These are phyloP conservation scores for Lumnitzera littorea DNA, from an alignment of 345 rosid species.

Conservation along the genomic window DNA sequence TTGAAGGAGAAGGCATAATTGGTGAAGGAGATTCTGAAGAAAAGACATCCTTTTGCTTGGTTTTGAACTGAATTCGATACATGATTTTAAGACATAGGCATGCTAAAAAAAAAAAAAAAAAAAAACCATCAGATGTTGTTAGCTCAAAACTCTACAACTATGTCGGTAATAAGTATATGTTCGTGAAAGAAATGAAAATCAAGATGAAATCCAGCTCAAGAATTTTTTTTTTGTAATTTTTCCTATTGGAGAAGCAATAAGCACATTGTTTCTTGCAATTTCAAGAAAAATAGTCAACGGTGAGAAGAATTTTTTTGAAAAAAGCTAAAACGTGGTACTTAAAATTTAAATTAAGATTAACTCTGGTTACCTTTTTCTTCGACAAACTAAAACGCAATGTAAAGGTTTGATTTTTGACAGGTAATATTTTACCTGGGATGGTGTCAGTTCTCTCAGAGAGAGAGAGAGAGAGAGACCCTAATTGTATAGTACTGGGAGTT, in stretches of 20 bases:
- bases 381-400: no score
- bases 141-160: conserved; percentile 2
- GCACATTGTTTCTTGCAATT: conserved; percentile 22
- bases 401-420: no score
- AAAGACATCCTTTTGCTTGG: conserved; percentile 19
- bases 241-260: conserved; percentile 18
- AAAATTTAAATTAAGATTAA: no score
- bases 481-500: no score
- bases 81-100: conserved; percentile 26
- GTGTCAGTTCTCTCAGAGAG: no score
- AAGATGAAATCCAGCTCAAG: conserved; percentile 22
- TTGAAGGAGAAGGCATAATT: conserved; percentile 25
- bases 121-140: neutral
- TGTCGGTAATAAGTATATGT: neutral
- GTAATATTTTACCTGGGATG: no score
- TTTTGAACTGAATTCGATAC: conserved; percentile 27
- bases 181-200: no score
- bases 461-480: no score
- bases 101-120: conserved; percentile 22
- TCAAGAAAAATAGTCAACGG: conserved; percentile 16
- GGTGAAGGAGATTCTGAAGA: conserved; percentile 16
- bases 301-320: conserved; percentile 9
- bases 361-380: no score
- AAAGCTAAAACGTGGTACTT: conserved; percentile 6
- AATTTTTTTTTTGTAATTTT: neutral